A percentile compares a stretch with the other conserved stretches of the same genome.
Conservation (phyloP, 2,329 filamentous ascomycete genomes). For the Xylaria sp. region DNA sequence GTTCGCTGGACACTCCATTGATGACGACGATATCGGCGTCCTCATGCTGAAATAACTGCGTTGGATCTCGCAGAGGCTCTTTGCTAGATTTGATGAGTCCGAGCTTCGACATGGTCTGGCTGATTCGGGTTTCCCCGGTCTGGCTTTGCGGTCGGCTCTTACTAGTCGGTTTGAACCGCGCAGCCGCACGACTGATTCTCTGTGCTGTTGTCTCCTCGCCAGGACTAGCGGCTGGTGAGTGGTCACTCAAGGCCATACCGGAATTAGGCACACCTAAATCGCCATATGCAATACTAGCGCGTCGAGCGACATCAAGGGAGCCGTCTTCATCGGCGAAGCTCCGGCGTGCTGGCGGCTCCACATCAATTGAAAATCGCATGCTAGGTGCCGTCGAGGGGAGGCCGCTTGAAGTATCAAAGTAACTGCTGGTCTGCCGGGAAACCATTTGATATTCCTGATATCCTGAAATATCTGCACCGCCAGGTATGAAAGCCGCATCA, state of each 20-base stretch:
- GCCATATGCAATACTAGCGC: slow-evolving; percentile 56
- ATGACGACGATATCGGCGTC: slow-evolving; percentile 31
- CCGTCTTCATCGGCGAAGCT: slow-evolving; percentile 54
- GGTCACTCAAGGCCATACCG: slow-evolving; percentile 43
- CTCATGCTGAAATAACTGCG: slow-evolving; percentile 32
- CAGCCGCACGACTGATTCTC: slow-evolving; percentile 62
- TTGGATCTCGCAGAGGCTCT: slow-evolving; percentile 50
- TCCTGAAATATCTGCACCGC: slow-evolving; percentile 40
- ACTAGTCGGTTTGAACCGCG: slow-evolving; percentile 55
- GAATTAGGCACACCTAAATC: slow-evolving; percentile 51
- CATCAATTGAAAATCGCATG: slow-evolving; percentile 61
- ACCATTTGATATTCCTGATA: slow-evolving; percentile 38
- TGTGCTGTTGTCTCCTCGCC: slow-evolving; percentile 60
- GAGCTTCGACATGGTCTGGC: slow-evolving; percentile 61
- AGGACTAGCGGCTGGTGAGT: slow-evolving; percentile 52
- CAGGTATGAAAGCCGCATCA: slow-evolving; percentile 53
- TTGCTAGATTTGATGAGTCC: slow-evolving; percentile 58
- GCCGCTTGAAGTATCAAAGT: slow-evolving; percentile 50
- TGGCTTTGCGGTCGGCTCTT: slow-evolving; percentile 65
- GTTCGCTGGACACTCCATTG: slow-evolving; percentile 7
- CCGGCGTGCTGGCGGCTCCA: slow-evolving; percentile 55
- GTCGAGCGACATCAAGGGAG: slow-evolving; percentile 46
- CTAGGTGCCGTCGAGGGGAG: slow-evolving; percentile 49
- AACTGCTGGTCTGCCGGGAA: slow-evolving; percentile 49
- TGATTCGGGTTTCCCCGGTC: slow-evolving; percentile 62